Evolutionary conservation across 2,329 filamentous ascomycete species (phyloP), one percentile per base, ranked within the genome.

Genomic region (Nemania bipapillata): DNA sequence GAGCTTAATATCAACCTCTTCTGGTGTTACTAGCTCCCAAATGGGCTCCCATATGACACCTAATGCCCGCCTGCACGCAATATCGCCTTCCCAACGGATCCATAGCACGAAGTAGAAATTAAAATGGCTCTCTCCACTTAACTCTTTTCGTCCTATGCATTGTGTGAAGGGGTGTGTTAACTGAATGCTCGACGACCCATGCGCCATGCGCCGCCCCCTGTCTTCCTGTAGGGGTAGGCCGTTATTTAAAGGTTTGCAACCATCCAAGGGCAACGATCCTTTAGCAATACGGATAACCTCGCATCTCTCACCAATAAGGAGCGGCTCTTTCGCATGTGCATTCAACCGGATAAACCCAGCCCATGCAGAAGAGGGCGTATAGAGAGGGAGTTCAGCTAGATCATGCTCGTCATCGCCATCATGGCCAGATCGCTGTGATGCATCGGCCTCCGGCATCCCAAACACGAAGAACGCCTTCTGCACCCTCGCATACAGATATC

Each of bases 81-180:
- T 55, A 24, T 65, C 63, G 28, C 57, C 57, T 5, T 66, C 57
- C 57, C 57, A 65, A 5, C 50, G 50, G 7, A 60, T 60, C 50
- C 50, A 65, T 42, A 65, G 24, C 15, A 66, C 52, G 17, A 66
- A 66, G 42, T 52, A 52, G 20, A 66, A 61, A n/a, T 61, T 40
- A 11, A 61, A 66, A 17, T 24, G 15, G 24, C 1, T 45, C 42
- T 56, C 15, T 0, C 24, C 45, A 1, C 11, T 4, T 30, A 66
- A 32, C 32, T 66, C 57, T 30, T 28, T 20, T 2, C 57, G 30
- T 17, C 20, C n/a, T 2, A 26, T 24, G 24, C 32, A 50, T n/a
- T 42, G 17, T 28, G 17, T 20, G 20, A 66, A 45, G 2, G 42
- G 50, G 12, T 22, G 20, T 24, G 11, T 50, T 22, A 6, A 12